Evolutionary conservation across 1,139 yeast genomes (phyloP).

Genomic region (Kodamaea anthophila): DNA sequence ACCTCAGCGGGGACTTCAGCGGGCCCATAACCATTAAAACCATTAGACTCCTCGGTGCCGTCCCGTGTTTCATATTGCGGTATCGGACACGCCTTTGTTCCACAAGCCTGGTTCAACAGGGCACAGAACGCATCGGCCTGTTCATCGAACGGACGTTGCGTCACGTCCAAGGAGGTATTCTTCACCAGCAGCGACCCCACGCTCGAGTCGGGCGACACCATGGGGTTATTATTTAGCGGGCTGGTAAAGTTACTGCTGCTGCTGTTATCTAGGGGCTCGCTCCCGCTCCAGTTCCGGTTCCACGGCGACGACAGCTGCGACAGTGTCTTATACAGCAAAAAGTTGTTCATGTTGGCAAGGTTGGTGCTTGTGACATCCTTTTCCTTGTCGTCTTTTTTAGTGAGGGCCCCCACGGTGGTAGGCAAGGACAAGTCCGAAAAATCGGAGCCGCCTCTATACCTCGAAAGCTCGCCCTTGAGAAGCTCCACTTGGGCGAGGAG

Average conservation of each 20-base stretch:
- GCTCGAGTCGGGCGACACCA: slow-evolving; percentile 32
- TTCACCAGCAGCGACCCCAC: slow-evolving; percentile 11
- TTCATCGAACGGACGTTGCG: slow-evolving; percentile 30
- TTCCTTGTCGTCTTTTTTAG: slow-evolving; percentile 9
- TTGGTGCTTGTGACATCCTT: background rate
- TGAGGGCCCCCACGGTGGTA: slow-evolving; percentile 27
- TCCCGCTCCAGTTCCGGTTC: background rate
- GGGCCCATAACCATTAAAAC: background rate
- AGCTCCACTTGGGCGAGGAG: slow-evolving; percentile 71
- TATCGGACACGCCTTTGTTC: slow-evolving; percentile 63
- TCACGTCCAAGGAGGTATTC: slow-evolving; percentile 10
- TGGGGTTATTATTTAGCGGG: slow-evolving; percentile 36
- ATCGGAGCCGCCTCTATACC: slow-evolving; percentile 48
- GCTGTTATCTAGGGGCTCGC: slow-evolving; percentile 1
- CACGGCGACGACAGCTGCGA: background rate
- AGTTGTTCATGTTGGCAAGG: background rate
- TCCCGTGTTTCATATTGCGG: slow-evolving; percentile 40
- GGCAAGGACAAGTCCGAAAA: slow-evolving; percentile 32
- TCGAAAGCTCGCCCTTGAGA: slow-evolving; percentile 64
- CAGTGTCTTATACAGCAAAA: no score
- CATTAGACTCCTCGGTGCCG: background rate
- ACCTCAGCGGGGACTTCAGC: no score
- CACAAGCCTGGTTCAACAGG: slow-evolving; percentile 75
- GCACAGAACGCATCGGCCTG: slow-evolving; percentile 62
- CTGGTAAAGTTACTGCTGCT: slow-evolving; percentile 30